phyloP scores from a whole-genome alignment of 164 flowering plant genomes.

The Amborella trichopoda region DNA sequence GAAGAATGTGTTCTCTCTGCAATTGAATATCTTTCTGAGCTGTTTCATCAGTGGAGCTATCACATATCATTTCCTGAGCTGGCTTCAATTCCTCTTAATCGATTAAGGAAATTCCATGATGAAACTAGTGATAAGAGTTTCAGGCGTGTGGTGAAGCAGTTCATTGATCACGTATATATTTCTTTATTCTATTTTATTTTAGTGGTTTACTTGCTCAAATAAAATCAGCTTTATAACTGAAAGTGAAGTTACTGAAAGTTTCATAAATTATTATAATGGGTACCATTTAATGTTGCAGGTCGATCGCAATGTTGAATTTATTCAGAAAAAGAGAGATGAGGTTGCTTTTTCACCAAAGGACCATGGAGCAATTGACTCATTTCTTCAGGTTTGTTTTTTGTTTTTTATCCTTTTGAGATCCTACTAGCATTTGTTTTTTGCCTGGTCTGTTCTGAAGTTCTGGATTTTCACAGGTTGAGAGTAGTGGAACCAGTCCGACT shows the following conservation, averaged over 20 bases:
- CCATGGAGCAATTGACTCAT: conserved; percentile 54
- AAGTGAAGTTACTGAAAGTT: too few relatives aligned
- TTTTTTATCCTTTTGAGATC: not conserved
- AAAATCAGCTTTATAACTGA: too few relatives aligned
- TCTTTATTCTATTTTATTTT: not conserved
- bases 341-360: conserved; percentile 80
- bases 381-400: conserved; percentile 60
- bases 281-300: conserved; percentile 43
- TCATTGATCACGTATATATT: conserved; percentile 66
- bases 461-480: conserved; percentile 11
- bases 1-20: conserved; percentile 51
- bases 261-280: too few relatives aligned
- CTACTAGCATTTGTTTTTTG: not conserved
- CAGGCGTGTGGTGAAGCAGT: conserved; percentile 48
- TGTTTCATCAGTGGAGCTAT: conserved; percentile 84
- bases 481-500: too few relatives aligned
- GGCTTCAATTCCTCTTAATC: conserved; percentile 69
- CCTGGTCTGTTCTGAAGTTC: not conserved
- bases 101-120: conserved; percentile 53
- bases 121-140: conserved; percentile 38
- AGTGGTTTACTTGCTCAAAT: too few relatives aligned
- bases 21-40: conserved; percentile 56
- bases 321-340: conserved; percentile 70
- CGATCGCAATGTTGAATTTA: conserved; percentile 69
- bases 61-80: conserved; percentile 95